Base-by-base conservation (phyloP, 2,329 filamentous ascomycete species). In the Hypoxylon sp. region DNA sequence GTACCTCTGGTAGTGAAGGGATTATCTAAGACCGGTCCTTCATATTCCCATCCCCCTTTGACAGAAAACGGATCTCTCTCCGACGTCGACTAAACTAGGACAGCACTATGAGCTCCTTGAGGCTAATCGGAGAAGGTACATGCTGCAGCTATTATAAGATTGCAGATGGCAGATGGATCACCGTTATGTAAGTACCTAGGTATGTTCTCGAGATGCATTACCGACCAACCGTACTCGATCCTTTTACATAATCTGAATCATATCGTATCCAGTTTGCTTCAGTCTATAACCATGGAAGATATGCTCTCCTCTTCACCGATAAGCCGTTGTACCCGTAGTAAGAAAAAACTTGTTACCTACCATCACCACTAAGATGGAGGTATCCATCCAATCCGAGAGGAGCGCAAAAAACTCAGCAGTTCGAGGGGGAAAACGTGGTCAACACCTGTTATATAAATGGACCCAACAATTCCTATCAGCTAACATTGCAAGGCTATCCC, bases 181-280 rank as follows among this genome's bases (percentile, higher is more conserved):
- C 47, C 60, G 52, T 62, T 57, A 62, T 50, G 60, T 66, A 52
- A 57, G 55, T 58, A 54, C 49, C 59, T 66, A 52, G 55, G 55
- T 58, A 54, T 47, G 20, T 50, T 34, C 34, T 62, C 57, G 59
- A 13, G 59, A 62, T 66, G 69, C 57, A 54, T 26, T 32, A 17
- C 30, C 61, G 64, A 65, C 71, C 71, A 73, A 72, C 70, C 62
- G 56, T 52, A 50, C 54, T 48, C 49, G 51, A 72, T 73, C 28
- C 30, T 65, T 69, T 73, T 73, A 73, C 72, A 69, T 73, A 73
- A 73, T 70, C 62, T 54, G 22, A 70, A 62, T 62, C 56, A 59
- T 65, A 41, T 37, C 50, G 56, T 67, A 64, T 58, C 60, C 56
- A 64, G 61, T 65, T 65, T 62, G 62, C 44, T 59, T 59, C 51